A percentile compares a stretch with the other conserved stretches of the same genome.
These are phyloP conservation scores for Acacia pycnantha DNA, from an alignment of 331 rosid species.

Conservation along the genomic window DNA sequence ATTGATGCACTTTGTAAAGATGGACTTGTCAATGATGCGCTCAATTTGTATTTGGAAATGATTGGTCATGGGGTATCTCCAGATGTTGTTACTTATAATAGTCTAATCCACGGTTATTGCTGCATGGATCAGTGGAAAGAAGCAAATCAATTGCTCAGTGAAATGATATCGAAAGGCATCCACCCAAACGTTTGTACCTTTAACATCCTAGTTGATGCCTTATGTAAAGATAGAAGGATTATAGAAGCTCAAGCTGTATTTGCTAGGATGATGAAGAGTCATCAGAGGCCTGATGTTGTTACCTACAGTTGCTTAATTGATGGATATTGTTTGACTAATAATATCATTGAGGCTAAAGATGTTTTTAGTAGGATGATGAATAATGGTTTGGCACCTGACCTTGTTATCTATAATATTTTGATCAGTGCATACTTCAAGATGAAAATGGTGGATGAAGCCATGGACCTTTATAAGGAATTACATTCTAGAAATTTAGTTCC, in stretches of 20 bases:
- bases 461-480: neutral
- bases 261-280: conserved; percentile 22
- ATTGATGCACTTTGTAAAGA: no score
- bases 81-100: no score
- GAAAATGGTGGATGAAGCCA: neutral
- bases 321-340: conserved; percentile 14
- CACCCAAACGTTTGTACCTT: neutral
- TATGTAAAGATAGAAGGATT: conserved; percentile 19
- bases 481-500: neutral
- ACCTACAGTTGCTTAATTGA: neutral
- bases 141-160: neutral
- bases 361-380: neutral
- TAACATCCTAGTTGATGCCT: conserved; percentile 14
- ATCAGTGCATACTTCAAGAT: neutral
- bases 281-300: neutral
- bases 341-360: neutral
- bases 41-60: no score
- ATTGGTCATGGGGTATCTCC: no score
- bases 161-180: neutral
- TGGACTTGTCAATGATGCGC: no score
- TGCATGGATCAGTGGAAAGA: no score
- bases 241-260: conserved; percentile 8
- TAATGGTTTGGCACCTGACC: neutral
- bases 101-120: no score
- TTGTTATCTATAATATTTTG: neutral